A percentile compares a stretch with the other conserved stretches of the same genome.
phyloP scores from a whole-genome alignment of 2,329 filamentous ascomycete species.

The Penicillium palitans region DNA sequence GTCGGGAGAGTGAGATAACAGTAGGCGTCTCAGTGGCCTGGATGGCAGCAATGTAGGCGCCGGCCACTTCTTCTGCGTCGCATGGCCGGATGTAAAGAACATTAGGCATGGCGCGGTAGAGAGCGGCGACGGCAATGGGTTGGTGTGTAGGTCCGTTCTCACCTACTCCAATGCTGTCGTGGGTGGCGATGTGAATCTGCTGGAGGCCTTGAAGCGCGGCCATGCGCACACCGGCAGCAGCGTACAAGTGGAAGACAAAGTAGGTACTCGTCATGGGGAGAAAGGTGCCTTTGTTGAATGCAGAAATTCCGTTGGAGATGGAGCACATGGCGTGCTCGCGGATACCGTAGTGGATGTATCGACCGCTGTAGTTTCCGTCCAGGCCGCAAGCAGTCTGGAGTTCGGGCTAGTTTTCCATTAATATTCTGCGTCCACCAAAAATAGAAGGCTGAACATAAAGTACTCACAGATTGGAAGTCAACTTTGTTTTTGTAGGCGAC shows the following conservation, averaged over 20 bases:
- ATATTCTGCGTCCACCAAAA: conserved; percentile 16
- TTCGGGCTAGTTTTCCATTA: conserved; percentile 24
- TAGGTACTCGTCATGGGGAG: conserved; percentile 60
- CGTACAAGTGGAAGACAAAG: conserved; percentile 64
- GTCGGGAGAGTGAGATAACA: conserved; percentile 48
- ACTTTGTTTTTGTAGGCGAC: conserved; percentile 56
- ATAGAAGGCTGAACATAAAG: not conserved
- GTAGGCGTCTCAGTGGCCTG: conserved; percentile 40
- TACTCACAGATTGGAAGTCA: conserved; percentile 52
- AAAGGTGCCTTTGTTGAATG: conserved; percentile 56
- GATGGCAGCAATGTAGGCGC: conserved; percentile 46
- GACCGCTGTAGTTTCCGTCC: conserved; percentile 54
- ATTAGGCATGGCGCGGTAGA: conserved; percentile 65
- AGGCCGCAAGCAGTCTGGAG: conserved; percentile 30
- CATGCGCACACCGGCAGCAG: conserved; percentile 61
- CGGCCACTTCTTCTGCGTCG: conserved; percentile 57
- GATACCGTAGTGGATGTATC: conserved; percentile 59
- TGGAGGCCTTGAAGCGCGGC: conserved; percentile 58
- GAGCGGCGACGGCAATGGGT: conserved; percentile 56
- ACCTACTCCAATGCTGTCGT: conserved; percentile 62
- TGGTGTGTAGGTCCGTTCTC: conserved; percentile 65
- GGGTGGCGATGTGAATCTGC: conserved; percentile 61
- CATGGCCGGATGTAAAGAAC: conserved; percentile 60
- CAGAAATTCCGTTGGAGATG: conserved; percentile 75
- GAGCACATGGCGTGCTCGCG: conserved; percentile 67